These are phyloP conservation scores for Coemansia sp. DNA, from an alignment of 192 early-diverging fungal genomes.

Conservation along the genomic window DNA sequence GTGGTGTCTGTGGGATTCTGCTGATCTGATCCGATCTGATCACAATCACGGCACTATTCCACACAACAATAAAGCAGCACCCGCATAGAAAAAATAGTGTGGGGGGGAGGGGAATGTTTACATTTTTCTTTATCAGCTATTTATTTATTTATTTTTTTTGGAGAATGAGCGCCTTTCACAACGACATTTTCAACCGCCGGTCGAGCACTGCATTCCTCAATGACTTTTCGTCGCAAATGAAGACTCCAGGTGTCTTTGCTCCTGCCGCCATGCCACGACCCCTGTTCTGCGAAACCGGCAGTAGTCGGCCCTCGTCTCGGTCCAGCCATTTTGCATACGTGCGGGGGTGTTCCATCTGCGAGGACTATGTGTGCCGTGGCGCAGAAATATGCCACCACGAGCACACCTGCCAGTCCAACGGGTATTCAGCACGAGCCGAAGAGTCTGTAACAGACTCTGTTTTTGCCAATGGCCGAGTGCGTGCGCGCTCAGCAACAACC, in stretches of 20 bases:
- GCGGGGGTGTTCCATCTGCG: conserved; percentile 41
- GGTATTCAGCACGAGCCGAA: conserved; percentile 27
- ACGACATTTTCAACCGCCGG: conserved; percentile 41
- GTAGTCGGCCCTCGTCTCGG: conserved; percentile 2
- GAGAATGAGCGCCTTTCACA: conserved; percentile 42
- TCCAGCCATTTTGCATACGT: conserved; percentile 42
- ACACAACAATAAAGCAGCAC: too few species aligned
- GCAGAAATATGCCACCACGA: conserved; percentile 35
- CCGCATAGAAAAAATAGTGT: too few species aligned
- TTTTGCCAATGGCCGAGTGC: conserved; percentile 39
- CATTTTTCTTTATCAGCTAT: not conserved
- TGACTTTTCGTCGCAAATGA: conserved; percentile 17
- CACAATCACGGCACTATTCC: not conserved
- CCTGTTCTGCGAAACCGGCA: conserved; percentile 19
- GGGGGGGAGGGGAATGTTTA: not conserved
- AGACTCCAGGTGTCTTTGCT: conserved; percentile 34
- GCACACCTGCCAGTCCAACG: conserved; percentile 16
- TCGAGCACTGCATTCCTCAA: not conserved
- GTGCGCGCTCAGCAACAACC: conserved; percentile 39
- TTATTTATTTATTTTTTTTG: not conserved
- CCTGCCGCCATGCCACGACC: conserved; percentile 40
- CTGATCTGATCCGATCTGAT: too few species aligned
- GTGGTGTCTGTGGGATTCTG: too few species aligned
- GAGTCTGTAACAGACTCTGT: conserved; percentile 32
- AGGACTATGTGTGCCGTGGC: conserved; percentile 35